Evolutionary conservation across 129 eudicot species (phyloP).

Genomic region (Gnaphalium uliginosum): DNA sequence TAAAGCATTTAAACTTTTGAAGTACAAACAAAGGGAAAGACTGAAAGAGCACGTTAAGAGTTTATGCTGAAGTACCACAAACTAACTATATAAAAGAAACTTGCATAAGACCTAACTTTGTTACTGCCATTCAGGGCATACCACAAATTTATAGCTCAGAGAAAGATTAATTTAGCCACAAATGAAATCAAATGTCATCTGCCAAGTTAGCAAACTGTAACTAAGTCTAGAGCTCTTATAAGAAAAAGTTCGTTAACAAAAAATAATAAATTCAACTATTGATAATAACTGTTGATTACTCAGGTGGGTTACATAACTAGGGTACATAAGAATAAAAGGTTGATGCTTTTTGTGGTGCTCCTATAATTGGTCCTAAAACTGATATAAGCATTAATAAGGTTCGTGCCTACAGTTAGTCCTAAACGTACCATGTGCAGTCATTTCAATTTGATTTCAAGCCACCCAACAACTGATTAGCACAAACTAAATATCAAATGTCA

Average conservation of each 20-base stretch:
- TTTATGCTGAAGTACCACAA: background rate
- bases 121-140: background rate
- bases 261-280: too few species aligned
- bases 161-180: background rate
- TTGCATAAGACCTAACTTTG: background rate
- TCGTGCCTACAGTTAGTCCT: background rate
- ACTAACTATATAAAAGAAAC: background rate
- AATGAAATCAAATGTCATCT: background rate
- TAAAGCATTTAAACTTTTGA: constrained; percentile 6
- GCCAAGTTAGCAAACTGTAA: too few species aligned
- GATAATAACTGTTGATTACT: background rate
- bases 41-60: background rate
- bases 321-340: too few species aligned
- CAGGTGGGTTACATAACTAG: background rate
- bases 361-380: too few species aligned
- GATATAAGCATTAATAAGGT: background rate
- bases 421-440: background rate
- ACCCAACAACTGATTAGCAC: background rate
- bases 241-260: too few species aligned
- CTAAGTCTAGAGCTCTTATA: too few species aligned
- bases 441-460: background rate
- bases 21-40: background rate
- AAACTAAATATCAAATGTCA: background rate
- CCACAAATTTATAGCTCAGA: background rate
- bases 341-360: too few species aligned